Evolutionary conservation across 306 rosid species (phyloP).

Genomic region (Cucumis hystrix): DNA sequence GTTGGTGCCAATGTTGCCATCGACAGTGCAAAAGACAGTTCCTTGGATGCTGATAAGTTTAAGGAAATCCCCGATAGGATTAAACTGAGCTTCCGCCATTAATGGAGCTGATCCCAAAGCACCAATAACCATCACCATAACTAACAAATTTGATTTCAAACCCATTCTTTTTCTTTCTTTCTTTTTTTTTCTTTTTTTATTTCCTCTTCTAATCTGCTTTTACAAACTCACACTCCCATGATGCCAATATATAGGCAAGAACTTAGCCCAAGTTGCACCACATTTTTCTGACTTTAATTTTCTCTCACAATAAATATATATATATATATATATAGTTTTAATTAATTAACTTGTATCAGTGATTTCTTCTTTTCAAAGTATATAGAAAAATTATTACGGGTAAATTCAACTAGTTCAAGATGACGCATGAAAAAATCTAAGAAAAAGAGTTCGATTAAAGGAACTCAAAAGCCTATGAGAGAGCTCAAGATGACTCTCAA

Average conservation of each 20-base stretch:
- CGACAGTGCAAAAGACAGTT: constrained; percentile 11
- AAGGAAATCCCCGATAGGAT: not conserved
- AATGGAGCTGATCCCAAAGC: not conserved
- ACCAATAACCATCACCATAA: not conserved
- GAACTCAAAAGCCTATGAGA: too few relatives aligned
- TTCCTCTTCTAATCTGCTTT: not conserved
- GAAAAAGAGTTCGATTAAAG: too few relatives aligned
- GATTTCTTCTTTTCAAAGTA: too few relatives aligned
- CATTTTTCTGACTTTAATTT: too few relatives aligned
- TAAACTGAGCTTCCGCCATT: not conserved
- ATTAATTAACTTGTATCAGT: too few relatives aligned
- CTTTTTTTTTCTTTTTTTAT: too few relatives aligned
- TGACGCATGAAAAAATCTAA: too few relatives aligned
- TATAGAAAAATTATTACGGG: too few relatives aligned
- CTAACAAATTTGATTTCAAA: not conserved
- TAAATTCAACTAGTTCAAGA: too few relatives aligned
- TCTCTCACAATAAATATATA: too few relatives aligned
- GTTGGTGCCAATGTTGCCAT: constrained; percentile 10
- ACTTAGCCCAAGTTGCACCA: not conserved
- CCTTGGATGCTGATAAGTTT: constrained; percentile 12
- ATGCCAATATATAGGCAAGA: not conserved
- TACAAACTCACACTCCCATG: not conserved
- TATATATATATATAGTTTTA: not conserved
- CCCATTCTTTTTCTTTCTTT: not conserved
- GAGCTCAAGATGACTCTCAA: too few relatives aligned